These are phyloP conservation scores for Puccinellia tenuiflora DNA, from an alignment of 176 grass and related monocot species.

Conservation along the genomic window DNA sequence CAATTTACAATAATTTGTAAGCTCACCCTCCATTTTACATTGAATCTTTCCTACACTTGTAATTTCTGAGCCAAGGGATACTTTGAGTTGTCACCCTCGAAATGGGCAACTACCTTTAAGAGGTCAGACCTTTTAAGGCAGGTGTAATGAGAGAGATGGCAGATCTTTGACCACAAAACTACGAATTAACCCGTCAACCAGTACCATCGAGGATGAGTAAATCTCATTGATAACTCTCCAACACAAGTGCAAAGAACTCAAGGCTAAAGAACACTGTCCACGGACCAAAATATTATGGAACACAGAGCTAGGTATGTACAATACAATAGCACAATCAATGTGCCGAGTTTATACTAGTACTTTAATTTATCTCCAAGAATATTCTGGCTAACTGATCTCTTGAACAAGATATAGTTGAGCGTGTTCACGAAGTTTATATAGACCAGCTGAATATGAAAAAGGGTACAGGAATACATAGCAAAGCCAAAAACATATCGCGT, in stretches of 20 bases:
- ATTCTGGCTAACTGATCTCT: background rate
- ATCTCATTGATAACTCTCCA: conserved; percentile 27
- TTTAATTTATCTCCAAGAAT: background rate
- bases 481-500: background rate
- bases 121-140: conserved; percentile 34
- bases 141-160: conserved; percentile 1
- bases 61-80: background rate
- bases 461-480: background rate
- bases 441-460: background rate
- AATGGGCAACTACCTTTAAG: conserved; percentile 39
- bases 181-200: conserved; percentile 11
- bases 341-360: background rate
- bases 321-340: background rate
- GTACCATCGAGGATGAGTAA: conserved; percentile 18
- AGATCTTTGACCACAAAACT: conserved; percentile 43
- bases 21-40: background rate
- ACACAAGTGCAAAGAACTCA: conserved; percentile 24
- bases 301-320: background rate
- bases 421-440: background rate
- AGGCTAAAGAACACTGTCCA: conserved; percentile 8
- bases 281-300: conserved; percentile 10
- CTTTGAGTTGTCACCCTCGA: conserved; percentile 33
- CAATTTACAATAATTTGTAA: background rate
- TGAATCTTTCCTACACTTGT: conserved; percentile 34
- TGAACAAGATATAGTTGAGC: background rate